Evolutionary conservation across 1,284 basidiomycete genomes (phyloP).

Genomic region (Tilletia setariae): DNA sequence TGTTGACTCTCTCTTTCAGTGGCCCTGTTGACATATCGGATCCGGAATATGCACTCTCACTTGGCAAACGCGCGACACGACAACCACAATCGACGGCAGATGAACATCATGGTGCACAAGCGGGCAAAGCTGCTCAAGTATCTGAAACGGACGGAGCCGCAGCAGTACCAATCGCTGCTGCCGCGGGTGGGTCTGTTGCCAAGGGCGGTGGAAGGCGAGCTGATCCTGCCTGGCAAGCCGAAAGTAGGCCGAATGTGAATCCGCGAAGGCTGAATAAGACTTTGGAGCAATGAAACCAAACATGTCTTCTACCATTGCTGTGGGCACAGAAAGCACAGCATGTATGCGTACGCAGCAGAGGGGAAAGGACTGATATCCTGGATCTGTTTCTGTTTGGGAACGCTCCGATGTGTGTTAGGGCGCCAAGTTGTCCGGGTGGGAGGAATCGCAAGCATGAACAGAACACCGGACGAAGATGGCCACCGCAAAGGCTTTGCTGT

Average conservation of each 20-base stretch:
- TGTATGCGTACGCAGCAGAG: too few relatives aligned
- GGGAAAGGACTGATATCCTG: too few relatives aligned
- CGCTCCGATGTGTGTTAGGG: too few relatives aligned
- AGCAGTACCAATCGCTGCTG: slow-evolving; percentile 72
- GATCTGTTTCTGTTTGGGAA: too few relatives aligned
- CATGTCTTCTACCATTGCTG: too few relatives aligned
- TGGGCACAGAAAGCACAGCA: too few relatives aligned
- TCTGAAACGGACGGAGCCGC: slow-evolving; percentile 66
- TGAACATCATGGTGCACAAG: slow-evolving; percentile 74
- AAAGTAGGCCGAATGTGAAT: slow-evolving; percentile 22
- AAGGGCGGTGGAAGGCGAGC: slow-evolving; percentile 80
- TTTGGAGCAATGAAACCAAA: too few relatives aligned
- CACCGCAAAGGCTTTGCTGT: too few relatives aligned
- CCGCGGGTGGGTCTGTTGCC: slow-evolving; percentile 73
- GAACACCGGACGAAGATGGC: too few relatives aligned
- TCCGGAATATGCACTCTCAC: slow-evolving; percentile 77
- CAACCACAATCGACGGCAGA: slow-evolving; percentile 69
- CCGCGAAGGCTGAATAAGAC: too few relatives aligned
- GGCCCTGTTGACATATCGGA: slow-evolving; percentile 79
- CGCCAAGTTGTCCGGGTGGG: too few relatives aligned
- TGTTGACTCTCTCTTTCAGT: slow-evolving; percentile 58
- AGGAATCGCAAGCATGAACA: too few relatives aligned
- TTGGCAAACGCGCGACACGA: slow-evolving; percentile 70
- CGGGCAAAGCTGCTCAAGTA: slow-evolving; percentile 80
- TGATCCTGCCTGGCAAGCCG: slow-evolving; percentile 57